Evolutionary conservation across 1,284 basidiomycete genomes (phyloP), one percentile per base, ranked within the genome.

Genomic region (Cutaneotrichosporon sp.): DNA sequence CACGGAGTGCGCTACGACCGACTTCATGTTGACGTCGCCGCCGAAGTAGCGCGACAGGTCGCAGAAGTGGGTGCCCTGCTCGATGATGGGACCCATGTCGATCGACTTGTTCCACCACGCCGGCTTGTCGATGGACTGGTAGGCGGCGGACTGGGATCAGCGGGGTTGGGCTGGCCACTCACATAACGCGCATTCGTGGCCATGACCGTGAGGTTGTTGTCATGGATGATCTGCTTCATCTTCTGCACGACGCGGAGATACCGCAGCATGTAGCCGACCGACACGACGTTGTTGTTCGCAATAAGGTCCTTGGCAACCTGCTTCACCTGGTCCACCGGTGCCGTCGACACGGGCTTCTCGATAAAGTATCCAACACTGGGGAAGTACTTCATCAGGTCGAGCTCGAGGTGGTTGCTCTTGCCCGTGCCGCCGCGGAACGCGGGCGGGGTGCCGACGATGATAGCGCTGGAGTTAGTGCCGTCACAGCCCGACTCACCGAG

Each of bases 81-180:
- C 96, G 57, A 98, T 82, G 67, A 98, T 84, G 12, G 94, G 94
- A 32, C 94, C 94, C 75, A 74, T 75, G 57, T 72, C 73, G 52
- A 69, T 88, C 22, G 86, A 82, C 78, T 97, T 97, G 81, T 94
- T 87, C 96, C 96, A 98, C 94, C 96, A 96, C 64, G 92, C 89
- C 5, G 83, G 84, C 77, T 96, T 96, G 44, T 84, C 84, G 61
- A 94, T 92, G 20, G 84, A 79, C 75, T 90, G 84, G 70, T 96
- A 97, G 20, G 94, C 93, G 72, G 87, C 89, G 7, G 73, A 70
- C 72, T 74, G 46, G n/a, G 19, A 51, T 60, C 53, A 63, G 56
- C 55, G 4, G 12, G 31, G n/a, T n/a, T n/a, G n/a, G n/a, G n/a
- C n/a, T n/a, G n/a, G n/a, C n/a, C 14, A 66, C 69, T 64, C 33